Percentiles rank a stretch among this genome's conserved stretches.
Evolutionary conservation across 768 basidiomycete genomes (phyloP).

Genomic region (Lactifluus volemus): DNA sequence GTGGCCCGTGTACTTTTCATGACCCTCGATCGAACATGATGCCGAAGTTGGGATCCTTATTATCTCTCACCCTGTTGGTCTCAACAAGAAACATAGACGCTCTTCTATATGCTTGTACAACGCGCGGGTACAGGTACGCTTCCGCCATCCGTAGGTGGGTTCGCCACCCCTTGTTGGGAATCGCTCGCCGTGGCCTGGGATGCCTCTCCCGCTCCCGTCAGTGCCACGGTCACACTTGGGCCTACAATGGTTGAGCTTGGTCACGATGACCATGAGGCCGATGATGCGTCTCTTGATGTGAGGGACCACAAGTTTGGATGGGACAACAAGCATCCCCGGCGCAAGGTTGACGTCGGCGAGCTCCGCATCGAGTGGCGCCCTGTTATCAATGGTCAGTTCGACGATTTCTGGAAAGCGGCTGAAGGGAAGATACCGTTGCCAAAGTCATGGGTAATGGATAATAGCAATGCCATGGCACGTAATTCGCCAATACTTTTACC

Average conservation of each 20-base stretch:
- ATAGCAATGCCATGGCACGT: constrained; percentile 42
- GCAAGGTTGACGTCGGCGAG: constrained; percentile 46
- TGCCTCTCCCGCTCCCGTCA: constrained; percentile 34
- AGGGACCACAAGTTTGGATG: constrained; percentile 73
- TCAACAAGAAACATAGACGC: constrained; percentile 38
- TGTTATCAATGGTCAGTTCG: constrained; percentile 83
- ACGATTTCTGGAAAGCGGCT: constrained; percentile 47
- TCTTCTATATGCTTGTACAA: constrained; percentile 92
- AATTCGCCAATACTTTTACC: not conserved
- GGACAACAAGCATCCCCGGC: constrained; percentile 86
- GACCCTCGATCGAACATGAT: constrained; percentile 83
- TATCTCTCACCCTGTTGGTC: not conserved
- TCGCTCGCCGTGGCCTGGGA: constrained; percentile 43
- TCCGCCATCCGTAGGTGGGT: constrained; percentile 67
- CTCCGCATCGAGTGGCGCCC: constrained; percentile 83
- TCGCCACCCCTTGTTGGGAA: constrained; percentile 65
- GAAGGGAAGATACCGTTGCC: constrained; percentile 46
- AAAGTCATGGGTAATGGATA: constrained; percentile 61
- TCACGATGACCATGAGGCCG: constrained; percentile 71
- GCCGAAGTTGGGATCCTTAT: constrained; percentile 43
- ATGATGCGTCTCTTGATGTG: constrained; percentile 39
- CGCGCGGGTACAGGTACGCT: constrained; percentile 69
- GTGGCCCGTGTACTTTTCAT: constrained; percentile 79
- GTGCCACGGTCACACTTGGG: constrained; percentile 45
- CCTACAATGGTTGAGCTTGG: constrained; percentile 58